Evolutionary conservation across 208 protist genomes (phyloP).

Genomic region (Leishmania tropica): DNA sequence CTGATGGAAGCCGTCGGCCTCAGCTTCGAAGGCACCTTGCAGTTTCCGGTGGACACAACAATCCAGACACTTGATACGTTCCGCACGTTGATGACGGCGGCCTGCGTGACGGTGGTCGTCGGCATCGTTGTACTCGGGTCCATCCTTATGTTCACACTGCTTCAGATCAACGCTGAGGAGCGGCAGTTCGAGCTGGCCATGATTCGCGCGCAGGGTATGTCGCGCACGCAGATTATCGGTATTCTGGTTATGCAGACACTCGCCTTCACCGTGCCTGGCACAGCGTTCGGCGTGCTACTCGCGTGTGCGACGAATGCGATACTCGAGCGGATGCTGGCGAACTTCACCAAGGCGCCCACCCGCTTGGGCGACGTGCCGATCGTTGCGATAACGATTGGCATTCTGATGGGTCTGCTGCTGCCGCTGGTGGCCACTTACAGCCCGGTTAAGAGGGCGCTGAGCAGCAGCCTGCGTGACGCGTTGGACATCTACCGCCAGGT

Average conservation of each 20-base stretch:
- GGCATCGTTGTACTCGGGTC: slow-evolving; percentile 86
- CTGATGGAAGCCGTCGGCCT: slow-evolving; percentile 61
- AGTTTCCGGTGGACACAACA: slow-evolving; percentile 55
- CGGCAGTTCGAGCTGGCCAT: slow-evolving; percentile 98
- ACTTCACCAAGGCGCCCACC: slow-evolving; percentile 53
- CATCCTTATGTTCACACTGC: slow-evolving; percentile 92
- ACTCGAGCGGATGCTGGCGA: slow-evolving; percentile 63
- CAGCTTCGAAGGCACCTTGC: slow-evolving; percentile 47
- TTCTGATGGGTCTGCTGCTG: slow-evolving; percentile 69
- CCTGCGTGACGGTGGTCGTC: slow-evolving; percentile 83
- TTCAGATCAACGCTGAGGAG: slow-evolving; percentile 94
- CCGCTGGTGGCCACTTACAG: slow-evolving; percentile 85
- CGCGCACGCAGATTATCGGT: slow-evolving; percentile 64
- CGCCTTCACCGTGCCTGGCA: slow-evolving; percentile 91
- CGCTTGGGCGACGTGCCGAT: slow-evolving; percentile 29
- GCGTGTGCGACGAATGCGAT: slow-evolving; percentile 69
- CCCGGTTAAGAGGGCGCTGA: slow-evolving; percentile 83
- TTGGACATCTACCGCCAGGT: slow-evolving; percentile 95
- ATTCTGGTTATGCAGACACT: slow-evolving; percentile 87
- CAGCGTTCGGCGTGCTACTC: slow-evolving; percentile 70
- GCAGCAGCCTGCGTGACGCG: slow-evolving; percentile 88
- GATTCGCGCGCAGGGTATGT: slow-evolving; percentile 94
- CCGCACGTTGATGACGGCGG: slow-evolving; percentile 79
- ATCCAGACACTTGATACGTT: slow-evolving; percentile 78
- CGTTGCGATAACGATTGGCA: slow-evolving; percentile 60